A percentile compares a stretch with the other conserved stretches of the same genome.
phyloP scores from a whole-genome alignment of 768 basidiomycete species.

The Brasilioporus rufonigricans region DNA sequence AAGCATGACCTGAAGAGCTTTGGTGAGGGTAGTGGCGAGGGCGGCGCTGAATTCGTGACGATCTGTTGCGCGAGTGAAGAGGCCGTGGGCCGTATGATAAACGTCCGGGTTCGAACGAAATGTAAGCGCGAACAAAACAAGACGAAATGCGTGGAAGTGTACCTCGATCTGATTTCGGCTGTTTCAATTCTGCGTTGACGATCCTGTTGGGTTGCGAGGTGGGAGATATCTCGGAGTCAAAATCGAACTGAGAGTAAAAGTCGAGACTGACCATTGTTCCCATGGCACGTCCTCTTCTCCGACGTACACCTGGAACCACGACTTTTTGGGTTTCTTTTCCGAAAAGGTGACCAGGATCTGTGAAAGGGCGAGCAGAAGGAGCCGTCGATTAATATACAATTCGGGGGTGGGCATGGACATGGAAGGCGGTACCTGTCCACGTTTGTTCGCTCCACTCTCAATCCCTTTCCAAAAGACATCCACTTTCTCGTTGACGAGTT shows the following conservation, averaged over 20 bases:
- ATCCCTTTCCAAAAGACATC: constrained; percentile 77
- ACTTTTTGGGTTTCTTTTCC: constrained; percentile 73
- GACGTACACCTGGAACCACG: constrained; percentile 70
- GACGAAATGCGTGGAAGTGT: not conserved
- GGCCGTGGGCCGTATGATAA: not conserved
- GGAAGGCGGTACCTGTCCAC: constrained; percentile 55
- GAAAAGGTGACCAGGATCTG: constrained; percentile 72
- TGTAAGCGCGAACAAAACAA: not conserved
- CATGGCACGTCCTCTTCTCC: constrained; percentile 83
- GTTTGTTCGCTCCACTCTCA: constrained; percentile 58
- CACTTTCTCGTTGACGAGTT: constrained; percentile 71
- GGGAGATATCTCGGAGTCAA: not conserved
- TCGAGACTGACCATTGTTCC: constrained; percentile 80
- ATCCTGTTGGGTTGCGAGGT: constrained; percentile 45
- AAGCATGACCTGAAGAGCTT: constrained; percentile 68
- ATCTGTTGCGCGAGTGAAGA: constrained; percentile 31
- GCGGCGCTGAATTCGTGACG: constrained; percentile 52
- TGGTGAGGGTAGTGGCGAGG: constrained; percentile 61
- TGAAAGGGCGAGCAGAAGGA: too few relatives aligned
- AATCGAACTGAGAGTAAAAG: not conserved
- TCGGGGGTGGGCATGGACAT: not conserved
- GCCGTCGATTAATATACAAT: too few relatives aligned
- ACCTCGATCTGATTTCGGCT: constrained; percentile 68
- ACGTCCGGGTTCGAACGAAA: too few relatives aligned
- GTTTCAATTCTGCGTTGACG: constrained; percentile 76